These are phyloP conservation scores for Striga asiatica DNA, from an alignment of 257 asterid species.

Conservation along the genomic window DNA sequence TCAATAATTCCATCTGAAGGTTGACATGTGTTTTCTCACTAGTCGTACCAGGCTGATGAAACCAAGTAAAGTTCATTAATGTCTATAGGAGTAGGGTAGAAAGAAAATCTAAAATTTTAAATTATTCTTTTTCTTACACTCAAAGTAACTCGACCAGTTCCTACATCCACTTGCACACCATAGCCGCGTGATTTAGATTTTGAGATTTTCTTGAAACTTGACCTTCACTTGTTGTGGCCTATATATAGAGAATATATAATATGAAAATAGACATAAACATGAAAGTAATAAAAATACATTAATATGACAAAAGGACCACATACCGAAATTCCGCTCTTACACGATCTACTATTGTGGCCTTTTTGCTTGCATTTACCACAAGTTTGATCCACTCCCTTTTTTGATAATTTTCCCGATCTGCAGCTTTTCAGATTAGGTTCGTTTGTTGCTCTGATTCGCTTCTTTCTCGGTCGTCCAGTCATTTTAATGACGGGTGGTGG, in stretches of 20 bases:
- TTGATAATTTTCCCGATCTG: not conserved
- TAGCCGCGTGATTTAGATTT: not conserved
- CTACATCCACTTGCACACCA: not conserved
- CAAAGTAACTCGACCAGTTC: not conserved
- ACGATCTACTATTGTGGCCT: not conserved
- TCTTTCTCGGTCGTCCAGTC: not conserved
- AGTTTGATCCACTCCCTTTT: not conserved
- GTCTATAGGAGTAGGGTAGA: too few relatives aligned
- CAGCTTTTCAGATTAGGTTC: not conserved
- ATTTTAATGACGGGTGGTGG: not conserved
- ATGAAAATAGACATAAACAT: not conserved
- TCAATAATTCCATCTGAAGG: not conserved
- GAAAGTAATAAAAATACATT: not conserved
- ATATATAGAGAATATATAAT: too few relatives aligned
- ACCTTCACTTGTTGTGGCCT: too few relatives aligned
- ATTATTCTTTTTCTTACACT: not conserved
- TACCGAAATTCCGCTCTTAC: not conserved
- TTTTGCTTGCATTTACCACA: not conserved
- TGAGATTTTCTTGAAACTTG: too few relatives aligned
- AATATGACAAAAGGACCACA: not conserved
- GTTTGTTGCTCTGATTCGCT: not conserved
- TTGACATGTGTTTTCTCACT: not conserved
- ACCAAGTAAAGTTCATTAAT: too few relatives aligned
- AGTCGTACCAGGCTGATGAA: not conserved
- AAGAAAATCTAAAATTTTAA: too few relatives aligned